Evolutionary conservation across 2,329 filamentous ascomycete species (phyloP), one percentile per base, ranked within the genome.

Genomic region (Zymoseptoria passerinii): DNA sequence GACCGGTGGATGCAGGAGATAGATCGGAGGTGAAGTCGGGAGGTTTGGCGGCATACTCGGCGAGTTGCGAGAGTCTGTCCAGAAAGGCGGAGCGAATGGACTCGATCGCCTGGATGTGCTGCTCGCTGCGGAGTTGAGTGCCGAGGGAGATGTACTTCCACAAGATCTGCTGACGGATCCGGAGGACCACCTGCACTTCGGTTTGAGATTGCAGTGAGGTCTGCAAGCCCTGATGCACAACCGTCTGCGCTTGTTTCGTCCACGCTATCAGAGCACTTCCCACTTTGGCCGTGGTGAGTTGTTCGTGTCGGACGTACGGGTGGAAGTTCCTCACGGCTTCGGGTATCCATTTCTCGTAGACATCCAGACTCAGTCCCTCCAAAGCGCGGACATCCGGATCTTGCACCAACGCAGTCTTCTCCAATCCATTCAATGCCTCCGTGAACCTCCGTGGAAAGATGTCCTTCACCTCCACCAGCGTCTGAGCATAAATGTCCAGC

Each of bases 261-360:
- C 92, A 96, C 0, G 95, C 77, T 16, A 81, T 61, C 54, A 77
- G 67, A 19, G 68, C 73, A 58, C 76, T 73, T 5, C 72, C 52
- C 1, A 70, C 75, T 18, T 78, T 76, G 2, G 70, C 57, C 28
- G 69, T 62, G 23, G 74, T 68, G 4, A 80, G 66, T 64, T 94
- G 88, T 64, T 92, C 89, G 66, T 95, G 86, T 28, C 89, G 85
- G 40, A 95, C 88, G 76, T 90, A 96, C 0, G 92, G 92, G 0
- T 86, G 92, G 70, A 95, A 96, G 63, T 87, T 88, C 52, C 83
- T 83, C 49, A 96, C 88, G 60, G 95, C 90, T 7, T 91, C 85
- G 18, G 88, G 82, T 62, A 94, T 88, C 88, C 91, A 95, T 19
- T 81, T 81, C 63, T 86, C 84, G 67, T 90, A 85, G 8, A 94